These are phyloP conservation scores for Calocybe cyanea DNA, from an alignment of 768 basidiomycete species.

Conservation along the genomic window DNA sequence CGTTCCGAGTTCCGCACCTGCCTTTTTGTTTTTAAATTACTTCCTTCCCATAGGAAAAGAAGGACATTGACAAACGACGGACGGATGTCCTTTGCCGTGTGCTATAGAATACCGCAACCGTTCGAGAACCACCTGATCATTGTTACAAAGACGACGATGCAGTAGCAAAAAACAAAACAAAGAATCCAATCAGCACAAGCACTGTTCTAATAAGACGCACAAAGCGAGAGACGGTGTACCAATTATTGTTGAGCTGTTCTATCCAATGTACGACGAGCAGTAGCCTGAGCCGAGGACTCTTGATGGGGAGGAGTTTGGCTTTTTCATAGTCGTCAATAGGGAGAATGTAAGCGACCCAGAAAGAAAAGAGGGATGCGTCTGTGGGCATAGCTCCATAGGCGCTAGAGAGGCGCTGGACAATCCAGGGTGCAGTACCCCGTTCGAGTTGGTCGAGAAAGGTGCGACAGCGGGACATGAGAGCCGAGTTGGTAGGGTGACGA, in stretches of 20 bases:
- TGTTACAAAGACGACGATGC: conserved; percentile 1
- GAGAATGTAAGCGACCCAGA: conserved; percentile 88
- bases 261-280: conserved; percentile 94
- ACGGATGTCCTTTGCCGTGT: no score
- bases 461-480: conserved; percentile 47
- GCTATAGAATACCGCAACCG: conserved; percentile 55
- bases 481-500: conserved; percentile 38
- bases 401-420: conserved; percentile 79
- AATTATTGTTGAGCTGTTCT: conserved; percentile 57
- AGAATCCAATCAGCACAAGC: conserved; percentile 27
- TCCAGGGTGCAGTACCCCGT: conserved; percentile 85
- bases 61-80: no score
- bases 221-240: conserved; percentile 33
- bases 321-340: conserved; percentile 92
- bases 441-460: conserved; percentile 42
- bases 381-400: conserved; percentile 75
- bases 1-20: no score
- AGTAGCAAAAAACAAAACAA: conserved; percentile 15
- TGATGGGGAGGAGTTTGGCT: conserved; percentile 79
- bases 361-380: conserved; percentile 71
- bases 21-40: no score
- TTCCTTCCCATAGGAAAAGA: no score
- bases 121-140: conserved; percentile 68
- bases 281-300: conserved; percentile 72
- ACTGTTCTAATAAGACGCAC: conserved; percentile 18